Base-by-base conservation (phyloP, 148 eudicot genomes). In the Nepenthes gracilis region DNA sequence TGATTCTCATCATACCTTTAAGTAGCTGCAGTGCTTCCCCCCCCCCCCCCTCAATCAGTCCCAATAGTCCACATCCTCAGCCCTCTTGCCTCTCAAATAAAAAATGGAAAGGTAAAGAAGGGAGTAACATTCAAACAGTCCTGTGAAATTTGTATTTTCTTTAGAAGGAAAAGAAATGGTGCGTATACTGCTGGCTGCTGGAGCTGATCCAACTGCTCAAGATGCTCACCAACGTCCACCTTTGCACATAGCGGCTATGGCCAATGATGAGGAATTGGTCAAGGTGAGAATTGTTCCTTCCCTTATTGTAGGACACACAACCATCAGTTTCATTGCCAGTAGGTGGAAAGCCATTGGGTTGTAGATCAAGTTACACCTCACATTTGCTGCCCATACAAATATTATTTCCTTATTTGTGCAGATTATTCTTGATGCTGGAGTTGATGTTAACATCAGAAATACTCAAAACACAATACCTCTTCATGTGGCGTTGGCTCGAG, bases 161-260 rank as follows among this genome's bases (percentile, higher is more conserved):
- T 65, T 67, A 93, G 99, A 84, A 74, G 99, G 99, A 57, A 83
- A 96, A 77, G 99, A 93, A 78, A 56, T 93, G 67, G 99, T 93
- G 37, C 67, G 58, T 57, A 61, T 83, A 66, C 75, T 93, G 73
- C 95, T 93, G 71, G 87, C 87, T 73, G 85, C 95, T 69, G 96
- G 96, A 63, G 99, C 99, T 59, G 87, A 86, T 78, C 87, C 95
- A 63, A 75, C 74, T 55, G 88, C 85, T 50, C 89, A 88, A 72
- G 99, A 93, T 78, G 72, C 71, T 67, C 95, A 81, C 58, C 85
- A 88, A 43, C 83, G 94, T 64, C 88, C 99, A 63, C 84, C 84
- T 55, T 77, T 93, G 68, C 99, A 93, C 67, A 82, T 82, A 57
- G 99, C 99, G 72, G 83, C 99, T 58, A 88, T 93, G 96, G 84